Conservation (phyloP, 2,329 filamentous ascomycete species). For the Sarocladiaceae sp. region DNA sequence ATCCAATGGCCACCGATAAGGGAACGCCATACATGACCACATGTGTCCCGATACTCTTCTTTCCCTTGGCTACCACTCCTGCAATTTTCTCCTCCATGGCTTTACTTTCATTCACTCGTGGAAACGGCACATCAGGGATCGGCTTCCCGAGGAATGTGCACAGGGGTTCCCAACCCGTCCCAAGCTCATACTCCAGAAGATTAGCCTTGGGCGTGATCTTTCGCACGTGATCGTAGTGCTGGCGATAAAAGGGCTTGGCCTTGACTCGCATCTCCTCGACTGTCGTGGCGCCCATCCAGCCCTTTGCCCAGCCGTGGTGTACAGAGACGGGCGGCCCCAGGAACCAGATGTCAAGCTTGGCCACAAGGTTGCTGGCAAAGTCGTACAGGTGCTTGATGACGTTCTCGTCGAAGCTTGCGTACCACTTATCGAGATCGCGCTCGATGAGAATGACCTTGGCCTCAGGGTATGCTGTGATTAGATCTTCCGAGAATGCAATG, state of each 20-base stretch:
- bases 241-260: background rate
- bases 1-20: background rate
- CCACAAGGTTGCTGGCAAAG: background rate
- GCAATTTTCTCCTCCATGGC: background rate
- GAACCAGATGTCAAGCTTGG: background rate
- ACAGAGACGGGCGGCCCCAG: background rate
- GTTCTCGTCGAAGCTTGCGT: constrained; percentile 24
- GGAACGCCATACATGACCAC: background rate
- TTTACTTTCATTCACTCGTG: background rate
- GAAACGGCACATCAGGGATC: background rate
- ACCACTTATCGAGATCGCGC: constrained; percentile 37
- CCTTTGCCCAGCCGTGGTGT: background rate
- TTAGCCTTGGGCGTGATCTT: background rate
- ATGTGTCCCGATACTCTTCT: background rate
- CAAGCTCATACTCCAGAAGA: background rate
- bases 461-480: constrained; percentile 42
- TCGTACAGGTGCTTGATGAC: constrained; percentile 14
- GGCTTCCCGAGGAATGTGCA: background rate
- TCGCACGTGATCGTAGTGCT: background rate
- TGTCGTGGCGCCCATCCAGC: background rate
- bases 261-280: background rate
- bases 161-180: background rate
- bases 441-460: constrained; percentile 43
- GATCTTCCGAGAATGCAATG: constrained; percentile 34
- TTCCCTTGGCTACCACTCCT: background rate